These are phyloP conservation scores for Dispira parvispora DNA, from an alignment of 192 early-diverging fungal species.

Conservation along the genomic window DNA sequence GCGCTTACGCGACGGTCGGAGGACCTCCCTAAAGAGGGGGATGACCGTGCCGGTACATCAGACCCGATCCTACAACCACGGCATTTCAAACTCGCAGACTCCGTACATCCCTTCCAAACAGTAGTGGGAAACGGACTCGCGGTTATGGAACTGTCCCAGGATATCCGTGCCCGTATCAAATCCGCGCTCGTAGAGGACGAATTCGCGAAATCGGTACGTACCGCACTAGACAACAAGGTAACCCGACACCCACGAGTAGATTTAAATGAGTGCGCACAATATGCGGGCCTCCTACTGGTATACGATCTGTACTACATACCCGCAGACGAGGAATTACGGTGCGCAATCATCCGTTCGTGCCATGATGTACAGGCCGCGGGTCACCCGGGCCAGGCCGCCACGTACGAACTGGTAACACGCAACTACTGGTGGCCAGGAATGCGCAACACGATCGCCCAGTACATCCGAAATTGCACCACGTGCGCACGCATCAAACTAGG, in stretches of 20 bases:
- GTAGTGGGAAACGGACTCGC: too few relatives aligned
- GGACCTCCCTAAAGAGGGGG: too few relatives aligned
- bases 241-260: not conserved
- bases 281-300: constrained; percentile 11
- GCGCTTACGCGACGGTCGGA: too few relatives aligned
- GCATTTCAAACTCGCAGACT: constrained; percentile 5
- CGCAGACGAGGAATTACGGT: constrained; percentile 8
- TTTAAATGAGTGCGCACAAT: too few relatives aligned
- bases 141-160: not conserved
- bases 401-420: constrained; percentile 17
- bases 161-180: not conserved
- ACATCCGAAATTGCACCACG: constrained; percentile 17
- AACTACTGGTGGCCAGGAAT: constrained; percentile 21
- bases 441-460: constrained; percentile 16
- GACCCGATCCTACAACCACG: constrained; percentile 8
- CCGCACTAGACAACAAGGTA: not conserved
- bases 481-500: constrained; percentile 22
- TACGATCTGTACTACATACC: constrained; percentile 16
- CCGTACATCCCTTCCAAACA: not conserved
- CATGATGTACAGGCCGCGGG: constrained; percentile 17
- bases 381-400: too few relatives aligned
- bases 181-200: not conserved
- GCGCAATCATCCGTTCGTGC: constrained; percentile 12
- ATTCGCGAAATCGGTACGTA: not conserved
- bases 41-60: not conserved